Percentiles rank a stretch among this genome's conserved stretches.
These are phyloP conservation scores for Sisymbrium altissimum DNA, from an alignment of 345 rosid genomes.

Conservation along the genomic window DNA sequence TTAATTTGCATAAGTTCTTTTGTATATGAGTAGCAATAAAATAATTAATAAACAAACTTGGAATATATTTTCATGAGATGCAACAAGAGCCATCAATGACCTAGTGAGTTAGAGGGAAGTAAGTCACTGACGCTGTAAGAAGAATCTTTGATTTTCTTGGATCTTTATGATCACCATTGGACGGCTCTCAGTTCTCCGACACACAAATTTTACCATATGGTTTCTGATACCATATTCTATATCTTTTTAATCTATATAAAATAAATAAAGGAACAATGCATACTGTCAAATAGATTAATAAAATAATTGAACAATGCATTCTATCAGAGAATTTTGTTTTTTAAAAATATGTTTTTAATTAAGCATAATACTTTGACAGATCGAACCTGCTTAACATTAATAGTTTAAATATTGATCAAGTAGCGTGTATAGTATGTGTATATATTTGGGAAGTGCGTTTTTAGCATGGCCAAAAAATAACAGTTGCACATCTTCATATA, in stretches of 20 bases:
- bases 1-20: not conserved
- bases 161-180: not conserved
- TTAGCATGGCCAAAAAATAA: no score
- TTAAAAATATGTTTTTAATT: no score
- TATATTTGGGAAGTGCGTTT: no score
- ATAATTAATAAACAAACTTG: conserved; percentile 1
- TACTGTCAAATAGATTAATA: not conserved
- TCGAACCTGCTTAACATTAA: no score
- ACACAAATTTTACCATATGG: conserved; percentile 9
- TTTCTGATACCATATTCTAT: conserved; percentile 16
- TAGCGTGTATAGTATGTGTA: no score
- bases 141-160: conserved; percentile 13
- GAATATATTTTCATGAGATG: conserved; percentile 13
- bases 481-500: no score
- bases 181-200: conserved; percentile 14
- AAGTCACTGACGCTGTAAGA: conserved; percentile 2
- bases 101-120: not conserved
- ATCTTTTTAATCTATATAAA: not conserved
- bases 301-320: not conserved
- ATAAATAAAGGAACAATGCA: not conserved
- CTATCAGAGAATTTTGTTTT: no score
- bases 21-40: not conserved
- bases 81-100: conserved; percentile 5
- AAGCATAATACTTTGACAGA: no score
- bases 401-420: no score